Percentiles rank a stretch among this genome's conserved stretches.
Conservation (phyloP, 2,329 filamentous ascomycete genomes). For the Rutstroemia sp. region DNA sequence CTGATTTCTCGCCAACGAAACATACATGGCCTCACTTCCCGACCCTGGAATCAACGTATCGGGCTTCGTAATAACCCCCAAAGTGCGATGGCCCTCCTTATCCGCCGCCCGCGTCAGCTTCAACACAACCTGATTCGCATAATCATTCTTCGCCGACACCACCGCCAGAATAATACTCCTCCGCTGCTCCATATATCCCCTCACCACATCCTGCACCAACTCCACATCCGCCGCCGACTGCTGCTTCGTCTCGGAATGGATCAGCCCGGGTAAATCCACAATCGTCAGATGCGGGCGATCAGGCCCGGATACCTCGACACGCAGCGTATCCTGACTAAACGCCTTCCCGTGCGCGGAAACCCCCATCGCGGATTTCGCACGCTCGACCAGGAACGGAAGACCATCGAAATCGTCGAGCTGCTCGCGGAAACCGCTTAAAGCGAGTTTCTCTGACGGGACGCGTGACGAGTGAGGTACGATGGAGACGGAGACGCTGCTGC, state of each 20-base stretch:
- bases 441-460: slow-evolving; percentile 12
- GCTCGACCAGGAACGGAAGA: slow-evolving; percentile 18
- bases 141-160: slow-evolving; percentile 50
- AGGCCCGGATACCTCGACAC: slow-evolving; percentile 17
- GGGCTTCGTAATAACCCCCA: slow-evolving; percentile 50
- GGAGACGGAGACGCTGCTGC: slow-evolving; percentile 10
- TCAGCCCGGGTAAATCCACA: slow-evolving; percentile 51
- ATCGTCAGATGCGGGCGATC: slow-evolving; percentile 45
- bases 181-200: slow-evolving; percentile 45
- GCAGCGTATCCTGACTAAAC: slow-evolving; percentile 19
- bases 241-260: slow-evolving; percentile 38
- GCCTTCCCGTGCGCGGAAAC: slow-evolving; percentile 21
- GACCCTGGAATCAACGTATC: slow-evolving; percentile 40
- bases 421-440: slow-evolving; percentile 13
- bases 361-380: slow-evolving; percentile 16
- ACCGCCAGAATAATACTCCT: slow-evolving; percentile 49
- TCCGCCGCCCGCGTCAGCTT: slow-evolving; percentile 38
- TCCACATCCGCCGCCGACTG: slow-evolving; percentile 38
- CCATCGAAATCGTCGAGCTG: slow-evolving; percentile 17
- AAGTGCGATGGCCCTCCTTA: slow-evolving; percentile 31
- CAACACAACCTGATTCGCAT: slow-evolving; percentile 53
- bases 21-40: slow-evolving; percentile 33
- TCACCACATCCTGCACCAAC: slow-evolving; percentile 40
- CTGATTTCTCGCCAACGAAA: slow-evolving; percentile 38
- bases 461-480: slow-evolving; percentile 18